A percentile compares a stretch with the other conserved stretches of the same genome.
Evolutionary conservation across 2,329 filamentous ascomycete genomes (phyloP).

Genomic region (Alternaria sp.): DNA sequence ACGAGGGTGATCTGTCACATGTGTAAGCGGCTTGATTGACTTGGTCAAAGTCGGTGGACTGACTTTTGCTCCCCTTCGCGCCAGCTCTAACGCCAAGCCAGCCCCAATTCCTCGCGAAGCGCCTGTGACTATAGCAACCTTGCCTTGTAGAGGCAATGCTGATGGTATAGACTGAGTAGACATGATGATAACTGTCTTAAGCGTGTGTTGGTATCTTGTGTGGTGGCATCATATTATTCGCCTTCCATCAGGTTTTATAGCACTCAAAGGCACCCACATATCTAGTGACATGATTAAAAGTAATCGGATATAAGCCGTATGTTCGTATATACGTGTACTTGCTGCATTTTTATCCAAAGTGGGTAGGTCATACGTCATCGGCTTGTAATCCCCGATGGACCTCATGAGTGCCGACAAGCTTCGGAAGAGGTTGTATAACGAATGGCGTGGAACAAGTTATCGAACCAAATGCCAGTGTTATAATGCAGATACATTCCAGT

Average conservation of each 20-base stretch:
- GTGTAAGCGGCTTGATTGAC: constrained; percentile 11
- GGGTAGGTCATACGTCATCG: constrained; percentile 9
- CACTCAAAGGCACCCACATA: not conserved
- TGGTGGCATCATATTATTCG: not conserved
- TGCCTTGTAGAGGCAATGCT: constrained; percentile 37
- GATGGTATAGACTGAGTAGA: constrained; percentile 15
- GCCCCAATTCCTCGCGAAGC: constrained; percentile 61
- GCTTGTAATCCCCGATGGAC: constrained; percentile 8
- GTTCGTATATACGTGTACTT: not conserved
- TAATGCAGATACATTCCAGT: not conserved
- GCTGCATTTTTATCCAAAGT: not conserved
- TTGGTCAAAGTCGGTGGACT: constrained; percentile 5
- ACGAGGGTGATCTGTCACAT: constrained; percentile 51
- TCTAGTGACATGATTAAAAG: not conserved
- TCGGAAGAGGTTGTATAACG: constrained; percentile 2
- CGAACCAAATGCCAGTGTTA: not conserved
- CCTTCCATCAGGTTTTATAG: not conserved
- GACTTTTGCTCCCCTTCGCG: constrained; percentile 56
- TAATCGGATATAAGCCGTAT: not conserved
- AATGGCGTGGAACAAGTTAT: not conserved
- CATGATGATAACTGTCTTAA: constrained; percentile 15
- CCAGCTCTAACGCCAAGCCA: constrained; percentile 58
- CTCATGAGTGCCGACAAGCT: constrained; percentile 11
- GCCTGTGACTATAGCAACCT: constrained; percentile 60
- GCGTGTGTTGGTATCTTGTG: not conserved